phyloP scores from a whole-genome alignment of 805 yeast genomes.

The Starmerella sp. region DNA sequence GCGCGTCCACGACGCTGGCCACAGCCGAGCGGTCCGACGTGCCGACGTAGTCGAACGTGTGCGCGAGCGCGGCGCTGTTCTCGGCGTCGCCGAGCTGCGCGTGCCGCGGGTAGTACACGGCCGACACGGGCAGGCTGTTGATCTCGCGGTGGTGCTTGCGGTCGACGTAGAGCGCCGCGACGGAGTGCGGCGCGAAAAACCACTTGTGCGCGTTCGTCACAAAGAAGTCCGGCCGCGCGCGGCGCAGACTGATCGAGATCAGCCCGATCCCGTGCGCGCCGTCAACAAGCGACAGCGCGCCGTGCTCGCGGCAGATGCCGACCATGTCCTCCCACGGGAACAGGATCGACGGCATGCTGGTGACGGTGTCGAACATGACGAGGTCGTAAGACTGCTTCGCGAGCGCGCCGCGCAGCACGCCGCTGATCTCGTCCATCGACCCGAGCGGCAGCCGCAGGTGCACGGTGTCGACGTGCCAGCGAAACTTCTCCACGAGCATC shows the following conservation, averaged over 20 bases:
- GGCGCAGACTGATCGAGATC: slow-evolving; percentile 21
- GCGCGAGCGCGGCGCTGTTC: slow-evolving; percentile 29
- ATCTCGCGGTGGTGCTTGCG: slow-evolving; percentile 39
- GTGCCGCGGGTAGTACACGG: slow-evolving; percentile 30
- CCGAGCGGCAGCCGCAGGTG: slow-evolving; percentile 29
- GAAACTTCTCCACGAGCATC: slow-evolving; percentile 24
- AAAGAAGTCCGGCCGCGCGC: slow-evolving; percentile 46
- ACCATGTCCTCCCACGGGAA: slow-evolving; percentile 46
- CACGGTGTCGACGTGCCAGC: slow-evolving; percentile 27
- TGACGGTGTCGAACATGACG: slow-evolving; percentile 42
- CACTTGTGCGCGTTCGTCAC: slow-evolving; percentile 61
- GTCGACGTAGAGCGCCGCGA: slow-evolving; percentile 49
- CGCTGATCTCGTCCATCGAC: slow-evolving; percentile 37
- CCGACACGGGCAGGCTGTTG: slow-evolving; percentile 51
- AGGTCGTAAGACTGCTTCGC: slow-evolving; percentile 22
- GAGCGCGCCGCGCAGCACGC: slow-evolving; percentile 27
- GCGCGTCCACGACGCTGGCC: slow-evolving; percentile 37
- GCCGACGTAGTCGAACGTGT: slow-evolving; percentile 38
- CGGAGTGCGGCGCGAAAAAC: slow-evolving; percentile 47
- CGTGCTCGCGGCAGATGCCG: slow-evolving; percentile 36
- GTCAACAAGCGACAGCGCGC: slow-evolving; percentile 48
- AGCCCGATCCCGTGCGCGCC: slow-evolving; percentile 63
- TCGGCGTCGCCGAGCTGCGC: slow-evolving; percentile 12
- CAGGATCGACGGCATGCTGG: slow-evolving; percentile 52
- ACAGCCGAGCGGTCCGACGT: slow-evolving; percentile 39